Evolutionary conservation across 202 grass and related monocot species (phyloP).

Genomic region (Zizania palustris): DNA sequence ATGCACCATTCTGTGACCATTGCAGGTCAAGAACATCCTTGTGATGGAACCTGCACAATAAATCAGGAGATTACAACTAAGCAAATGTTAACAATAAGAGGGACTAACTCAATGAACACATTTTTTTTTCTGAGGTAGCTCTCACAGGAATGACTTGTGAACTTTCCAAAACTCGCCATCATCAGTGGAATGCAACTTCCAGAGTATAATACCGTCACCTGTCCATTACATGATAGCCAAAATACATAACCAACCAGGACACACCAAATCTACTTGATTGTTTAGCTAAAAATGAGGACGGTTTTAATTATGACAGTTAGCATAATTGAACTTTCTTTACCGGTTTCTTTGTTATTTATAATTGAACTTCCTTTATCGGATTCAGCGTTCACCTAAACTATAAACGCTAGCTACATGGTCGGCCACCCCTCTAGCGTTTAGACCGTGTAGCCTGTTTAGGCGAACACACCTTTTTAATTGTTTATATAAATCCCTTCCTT

Average conservation of each 20-base stretch:
- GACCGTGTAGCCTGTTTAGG: too few species aligned
- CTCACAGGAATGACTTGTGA: slow-evolving; percentile 82
- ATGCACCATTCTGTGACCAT: slow-evolving; percentile 71
- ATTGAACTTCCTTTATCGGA: too few species aligned
- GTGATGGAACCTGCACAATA: slow-evolving; percentile 74
- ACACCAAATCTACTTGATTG: not conserved
- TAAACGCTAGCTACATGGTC: too few species aligned
- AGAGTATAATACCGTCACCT: slow-evolving; percentile 84
- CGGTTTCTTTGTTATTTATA: not conserved
- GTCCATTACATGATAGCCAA: not conserved
- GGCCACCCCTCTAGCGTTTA: too few species aligned
- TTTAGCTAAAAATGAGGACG: not conserved
- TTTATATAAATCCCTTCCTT: not conserved
- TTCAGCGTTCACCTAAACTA: too few species aligned
- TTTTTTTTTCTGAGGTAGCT: not conserved
- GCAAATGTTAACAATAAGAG: slow-evolving; percentile 15
- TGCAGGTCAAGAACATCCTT: slow-evolving; percentile 98
- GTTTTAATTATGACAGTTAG: slow-evolving; percentile 13
- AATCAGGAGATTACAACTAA: slow-evolving; percentile 16
- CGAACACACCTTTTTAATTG: too few species aligned
- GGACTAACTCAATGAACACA: not conserved
- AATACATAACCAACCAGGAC: slow-evolving; percentile 18
- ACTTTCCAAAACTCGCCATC: slow-evolving; percentile 78
- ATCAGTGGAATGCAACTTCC: slow-evolving; percentile 61
- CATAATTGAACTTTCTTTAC: not conserved